Evolutionary conservation across 2,329 filamentous ascomycete species (phyloP), one percentile per base, ranked within the genome.

Genomic region (Calonectria pauciramosa): DNA sequence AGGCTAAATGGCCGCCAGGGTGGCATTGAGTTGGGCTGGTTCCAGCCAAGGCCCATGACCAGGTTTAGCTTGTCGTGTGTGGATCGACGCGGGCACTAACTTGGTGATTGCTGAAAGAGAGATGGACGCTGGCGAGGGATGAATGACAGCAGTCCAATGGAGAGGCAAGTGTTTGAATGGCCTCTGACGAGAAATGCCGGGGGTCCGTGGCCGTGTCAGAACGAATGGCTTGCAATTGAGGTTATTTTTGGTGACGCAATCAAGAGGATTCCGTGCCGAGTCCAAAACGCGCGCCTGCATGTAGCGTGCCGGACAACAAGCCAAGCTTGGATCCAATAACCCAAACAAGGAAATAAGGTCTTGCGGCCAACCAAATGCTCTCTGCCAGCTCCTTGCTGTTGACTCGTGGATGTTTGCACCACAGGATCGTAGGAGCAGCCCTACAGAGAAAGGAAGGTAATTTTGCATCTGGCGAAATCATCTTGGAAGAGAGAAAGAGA

Each of bases 21-120:
- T 65, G 60, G 60, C 26, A 65, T 65, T 65, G 60, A 26, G 38
- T 47, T 65, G 60, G 71, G 47, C 68, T 71, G 70, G 70, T 47
- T 54, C 54, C 67, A 36, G 60, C 60, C 60, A 65, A 65, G 60
- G 28, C 60, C 38, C 60, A 47, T 28, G 60, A 44, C 60, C 65
- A 65, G 44, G 65, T 49, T 41, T 63, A 54, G 36, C n/a, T 44
- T 64, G 59, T 65, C 23, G 34, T 30, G 52, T 52, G 51, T 70
- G 66, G 71, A 73, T 73, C 66, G 49, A 9, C 71, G 51, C 66
- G 59, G 71, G 71, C 67, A 73, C 71, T 73, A 70, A 54, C 59
- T 71, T 52, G 67, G 60, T 69, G 60, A 36, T 70, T 56, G 71
- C 47, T 72, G 32, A 36, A 64, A 47, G 59, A 38, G 51, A 44